Conservation (phyloP, 1,284 basidiomycete species). For the Ganoderma lingzhi region DNA sequence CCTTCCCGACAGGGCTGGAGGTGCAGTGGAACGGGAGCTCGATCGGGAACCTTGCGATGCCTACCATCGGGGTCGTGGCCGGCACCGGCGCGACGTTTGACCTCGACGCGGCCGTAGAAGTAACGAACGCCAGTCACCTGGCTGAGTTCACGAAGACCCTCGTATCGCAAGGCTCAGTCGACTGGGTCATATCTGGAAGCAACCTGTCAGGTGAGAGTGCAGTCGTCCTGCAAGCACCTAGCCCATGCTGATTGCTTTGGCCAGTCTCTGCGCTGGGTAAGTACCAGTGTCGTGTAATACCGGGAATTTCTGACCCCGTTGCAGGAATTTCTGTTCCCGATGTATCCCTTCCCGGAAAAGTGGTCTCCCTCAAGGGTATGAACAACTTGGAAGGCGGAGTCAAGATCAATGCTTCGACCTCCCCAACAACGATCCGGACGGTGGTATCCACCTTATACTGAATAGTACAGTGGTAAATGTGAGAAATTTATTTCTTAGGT, state of each 20-base stretch:
- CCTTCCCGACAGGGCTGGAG: conserved; percentile 69
- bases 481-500: conserved; percentile 31
- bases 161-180: conserved; percentile 73
- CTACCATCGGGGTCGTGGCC: conserved; percentile 62
- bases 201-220: conserved; percentile 57
- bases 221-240: too few relatives aligned
- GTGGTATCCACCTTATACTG: conserved; percentile 76
- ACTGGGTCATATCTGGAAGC: conserved; percentile 76
- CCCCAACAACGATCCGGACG: conserved; percentile 75
- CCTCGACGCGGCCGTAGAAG: conserved; percentile 62
- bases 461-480: conserved; percentile 71
- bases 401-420: conserved; percentile 75
- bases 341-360: conserved; percentile 63
- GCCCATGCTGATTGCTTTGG: not conserved
- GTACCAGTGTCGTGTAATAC: not conserved
- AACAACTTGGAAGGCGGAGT: conserved; percentile 75
- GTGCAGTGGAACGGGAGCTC: conserved; percentile 69
- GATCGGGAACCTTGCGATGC: conserved; percentile 73
- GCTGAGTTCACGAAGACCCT: conserved; percentile 74
- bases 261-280: conserved; percentile 62
- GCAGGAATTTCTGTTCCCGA: conserved; percentile 68
- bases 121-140: conserved; percentile 67
- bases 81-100: conserved; percentile 72
- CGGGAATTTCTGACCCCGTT: conserved; percentile 32
- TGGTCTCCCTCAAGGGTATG: conserved; percentile 75